Evolutionary conservation across 768 basidiomycete species (phyloP), one percentile per base, ranked within the genome.

Genomic region (Boletus bicolor): DNA sequence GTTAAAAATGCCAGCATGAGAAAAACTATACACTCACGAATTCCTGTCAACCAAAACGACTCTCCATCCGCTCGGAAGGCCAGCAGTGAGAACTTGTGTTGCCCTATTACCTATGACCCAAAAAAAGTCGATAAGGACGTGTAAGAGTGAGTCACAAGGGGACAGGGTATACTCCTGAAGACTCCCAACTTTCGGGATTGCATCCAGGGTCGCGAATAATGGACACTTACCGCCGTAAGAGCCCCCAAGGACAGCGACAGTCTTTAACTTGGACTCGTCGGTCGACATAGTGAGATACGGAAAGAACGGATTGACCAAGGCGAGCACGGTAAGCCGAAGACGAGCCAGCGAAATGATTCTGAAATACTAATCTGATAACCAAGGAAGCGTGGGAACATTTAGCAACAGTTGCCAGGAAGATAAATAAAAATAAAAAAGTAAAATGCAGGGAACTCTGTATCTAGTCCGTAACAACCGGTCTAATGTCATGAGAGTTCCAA

Each of bases 21-120:
- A 14, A 43, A 28, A 48, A 36, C 51, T 52, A 47, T 45, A 53
- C 11, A 73, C 79, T 56, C 68, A 83, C 78, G 78, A 80, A 64
- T 87, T 86, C 46, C 82, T 72, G 58, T 86, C 84, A 37, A 86
- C 73, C 12, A 85, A 66, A 5, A 85, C 72, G 26, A 87, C 73
- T 28, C 78, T 75, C 81, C 83, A 82, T 15, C 69, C 78, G 14
- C 72, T 67, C 5, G 83, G 82, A 17, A 85, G 65, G 12, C 71
- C 72, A 9, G 77, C 69, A 8, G 79, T 77, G 36, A 86, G 76
- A 17, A 80, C 43, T 53, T 78, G 77, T 5, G 80, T 78, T 0
- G 80, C 81, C 39, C 76, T 73, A 28, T 74, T 73, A 32, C 83
- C 82, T 82, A 53, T 34, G 30, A 14, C 24, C 43, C 34, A 10